Evolutionary conservation across 257 asterid species (phyloP), one percentile per base, ranked within the genome.

Genomic region (Forsythia viridissima): DNA sequence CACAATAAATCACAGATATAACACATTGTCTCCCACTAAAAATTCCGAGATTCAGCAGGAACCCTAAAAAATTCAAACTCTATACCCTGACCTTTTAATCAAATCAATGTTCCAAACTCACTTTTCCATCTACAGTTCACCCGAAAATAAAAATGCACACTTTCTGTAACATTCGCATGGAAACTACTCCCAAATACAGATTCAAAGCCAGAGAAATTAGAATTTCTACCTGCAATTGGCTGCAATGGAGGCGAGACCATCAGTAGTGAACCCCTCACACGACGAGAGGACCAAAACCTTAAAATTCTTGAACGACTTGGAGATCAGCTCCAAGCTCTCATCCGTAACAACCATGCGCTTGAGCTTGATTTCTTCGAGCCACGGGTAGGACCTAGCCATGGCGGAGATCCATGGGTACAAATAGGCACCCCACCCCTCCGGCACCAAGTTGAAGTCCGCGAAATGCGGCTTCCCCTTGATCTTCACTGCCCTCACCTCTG

Each of bases 391-490:
- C 80, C 20, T 87, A 13, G 93, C 76, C 96, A 94, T 94, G 34
- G 92, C 89, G 44, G 70, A 77, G 73, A 92, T 71, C 98, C 98
- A 94, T 0, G 97, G 98, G 72, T 82, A 46, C 5, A 91, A 86
- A 71, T 82, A 87, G 0, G 88, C 98, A 21, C 98, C 98, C 98
- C 98, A 94, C 0, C 94, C 97, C 38, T 91, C 97, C 38, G 98
- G 98, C 39, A 94, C 97, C 68, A 94, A 88, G 86, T 88, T 92
- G 77, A 94, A 92, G 84, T 92, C 97, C 0, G 97, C 98, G 61
- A 92, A 94, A 90, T 92, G 98, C 61, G 98, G 98, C 90, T 94
- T 92, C 42, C 97, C 97, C 81, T 94, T 94, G 71, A 94, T 80
- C 89, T 90, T 93, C 70, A 94, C 46, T 70, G 92, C 86, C 83